phyloP scores from a whole-genome alignment of 257 asterid species.

The Cinchona pubescens region DNA sequence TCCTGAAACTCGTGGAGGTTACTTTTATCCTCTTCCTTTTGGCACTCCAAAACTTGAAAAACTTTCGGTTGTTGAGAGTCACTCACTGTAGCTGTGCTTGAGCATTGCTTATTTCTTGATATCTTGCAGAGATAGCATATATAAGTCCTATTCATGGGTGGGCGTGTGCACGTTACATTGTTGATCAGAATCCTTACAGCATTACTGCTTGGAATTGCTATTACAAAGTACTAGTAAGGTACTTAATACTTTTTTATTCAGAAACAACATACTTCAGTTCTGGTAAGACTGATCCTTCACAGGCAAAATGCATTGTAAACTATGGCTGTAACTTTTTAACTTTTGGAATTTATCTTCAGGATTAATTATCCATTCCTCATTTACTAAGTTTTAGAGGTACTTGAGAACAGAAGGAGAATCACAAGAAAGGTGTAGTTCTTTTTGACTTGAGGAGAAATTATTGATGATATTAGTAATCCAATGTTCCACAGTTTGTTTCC shows the following conservation, averaged over 20 bases:
- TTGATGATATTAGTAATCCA: not conserved
- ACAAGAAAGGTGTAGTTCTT: too few species aligned
- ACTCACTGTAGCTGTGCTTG: not conserved
- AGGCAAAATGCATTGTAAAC: not conserved
- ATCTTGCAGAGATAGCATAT: conserved; percentile 9
- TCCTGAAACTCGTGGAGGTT: not conserved
- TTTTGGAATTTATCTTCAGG: not conserved
- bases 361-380: not conserved
- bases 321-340: not conserved
- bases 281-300: not conserved
- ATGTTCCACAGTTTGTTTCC: not conserved
- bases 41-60: not conserved
- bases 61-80: not conserved
- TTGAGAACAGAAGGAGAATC: not conserved
- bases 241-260: not conserved
- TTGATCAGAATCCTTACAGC: conserved; percentile 15
- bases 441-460: not conserved
- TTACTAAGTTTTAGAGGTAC: not conserved
- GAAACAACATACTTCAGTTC: not conserved
- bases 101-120: not conserved
- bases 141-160: conserved; percentile 9
- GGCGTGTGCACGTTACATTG: not conserved
- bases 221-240: conserved; percentile 17
- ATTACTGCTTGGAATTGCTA: conserved; percentile 19
- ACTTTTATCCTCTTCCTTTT: not conserved